Conservation (phyloP, 257 asterid genomes). For the Solanum clarkiae region DNA sequence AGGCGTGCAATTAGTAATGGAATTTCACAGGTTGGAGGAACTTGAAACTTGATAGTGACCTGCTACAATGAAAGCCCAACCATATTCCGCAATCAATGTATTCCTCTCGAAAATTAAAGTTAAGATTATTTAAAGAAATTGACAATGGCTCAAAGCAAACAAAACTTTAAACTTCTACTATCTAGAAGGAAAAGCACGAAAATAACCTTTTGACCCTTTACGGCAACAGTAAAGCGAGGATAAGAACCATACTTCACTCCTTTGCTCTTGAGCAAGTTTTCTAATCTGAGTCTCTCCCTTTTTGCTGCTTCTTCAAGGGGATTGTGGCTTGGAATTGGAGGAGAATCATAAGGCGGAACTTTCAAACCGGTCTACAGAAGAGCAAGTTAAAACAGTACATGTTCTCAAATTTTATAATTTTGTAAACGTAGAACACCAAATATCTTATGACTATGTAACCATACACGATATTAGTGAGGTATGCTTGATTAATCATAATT, state of each 20-base stretch:
- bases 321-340: conserved; percentile 29
- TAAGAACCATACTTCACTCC: conserved; percentile 43
- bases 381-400: conserved; percentile 1
- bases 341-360: conserved; percentile 20
- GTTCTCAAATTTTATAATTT: neutral
- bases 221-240: conserved; percentile 70
- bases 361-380: conserved; percentile 34
- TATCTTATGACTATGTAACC: neutral
- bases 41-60: conserved; percentile 77
- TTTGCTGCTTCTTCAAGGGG: conserved; percentile 62
- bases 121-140: neutral
- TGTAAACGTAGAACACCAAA: neutral
- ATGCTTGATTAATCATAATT: neutral
- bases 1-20: conserved; percentile 65
- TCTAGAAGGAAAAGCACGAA: neutral
- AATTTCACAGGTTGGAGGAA: conserved; percentile 80
- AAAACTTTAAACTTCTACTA: conserved; percentile 1
- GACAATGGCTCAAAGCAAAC: neutral
- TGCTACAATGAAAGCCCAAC: conserved; percentile 8
- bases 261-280: conserved; percentile 54
- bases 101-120: neutral
- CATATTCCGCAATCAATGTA: neutral
- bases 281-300: conserved; percentile 50
- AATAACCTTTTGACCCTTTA: conserved; percentile 78
- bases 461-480: neutral